Percentiles rank a stretch among this genome's conserved stretches.
Evolutionary conservation across 2,329 filamentous ascomycete species (phyloP).

Genomic region (Aspergillus spinulosporus): DNA sequence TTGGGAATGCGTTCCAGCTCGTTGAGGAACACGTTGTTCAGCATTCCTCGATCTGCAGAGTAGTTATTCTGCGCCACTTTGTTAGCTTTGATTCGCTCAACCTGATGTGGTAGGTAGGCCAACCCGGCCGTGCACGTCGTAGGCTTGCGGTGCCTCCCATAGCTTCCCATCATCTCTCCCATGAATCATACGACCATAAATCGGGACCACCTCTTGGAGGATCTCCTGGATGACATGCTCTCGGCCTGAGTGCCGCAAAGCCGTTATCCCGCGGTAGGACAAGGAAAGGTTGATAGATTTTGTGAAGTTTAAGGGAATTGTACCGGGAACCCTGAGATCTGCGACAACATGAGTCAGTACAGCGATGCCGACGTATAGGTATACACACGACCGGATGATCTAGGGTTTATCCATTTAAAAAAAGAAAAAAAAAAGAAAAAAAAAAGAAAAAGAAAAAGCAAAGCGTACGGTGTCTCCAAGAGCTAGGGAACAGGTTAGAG

Average conservation of each 20-base stretch:
- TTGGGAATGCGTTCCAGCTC: constrained; percentile 81
- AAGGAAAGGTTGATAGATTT: constrained; percentile 98
- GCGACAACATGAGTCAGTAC: constrained; percentile 13
- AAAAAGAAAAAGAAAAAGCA: neutral
- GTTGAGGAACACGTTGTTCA: constrained; percentile 83
- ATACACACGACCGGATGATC: neutral
- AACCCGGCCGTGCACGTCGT: constrained; percentile 85
- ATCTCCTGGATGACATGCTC: constrained; percentile 70
- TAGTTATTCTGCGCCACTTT: constrained; percentile 65
- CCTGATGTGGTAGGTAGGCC: constrained; percentile 28
- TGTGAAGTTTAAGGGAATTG: constrained; percentile 87
- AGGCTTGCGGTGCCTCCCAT: constrained; percentile 78
- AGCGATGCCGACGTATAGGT: neutral
- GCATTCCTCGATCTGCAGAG: constrained; percentile 77
- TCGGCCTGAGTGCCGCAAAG: constrained; percentile 70
- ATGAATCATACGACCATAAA: constrained; percentile 97
- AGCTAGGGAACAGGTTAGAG: neutral
- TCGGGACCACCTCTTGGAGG: constrained; percentile 78
- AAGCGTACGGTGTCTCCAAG: neutral
- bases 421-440: too few species aligned
- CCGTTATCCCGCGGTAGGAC: constrained; percentile 89
- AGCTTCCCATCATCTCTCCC: constrained; percentile 65
- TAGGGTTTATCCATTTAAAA: too few species aligned
- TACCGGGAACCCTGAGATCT: constrained; percentile 86
- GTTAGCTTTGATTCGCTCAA: constrained; percentile 13